phyloP scores from a whole-genome alignment of 805 yeast genomes.

The Limtongozyma cylindracea region DNA sequence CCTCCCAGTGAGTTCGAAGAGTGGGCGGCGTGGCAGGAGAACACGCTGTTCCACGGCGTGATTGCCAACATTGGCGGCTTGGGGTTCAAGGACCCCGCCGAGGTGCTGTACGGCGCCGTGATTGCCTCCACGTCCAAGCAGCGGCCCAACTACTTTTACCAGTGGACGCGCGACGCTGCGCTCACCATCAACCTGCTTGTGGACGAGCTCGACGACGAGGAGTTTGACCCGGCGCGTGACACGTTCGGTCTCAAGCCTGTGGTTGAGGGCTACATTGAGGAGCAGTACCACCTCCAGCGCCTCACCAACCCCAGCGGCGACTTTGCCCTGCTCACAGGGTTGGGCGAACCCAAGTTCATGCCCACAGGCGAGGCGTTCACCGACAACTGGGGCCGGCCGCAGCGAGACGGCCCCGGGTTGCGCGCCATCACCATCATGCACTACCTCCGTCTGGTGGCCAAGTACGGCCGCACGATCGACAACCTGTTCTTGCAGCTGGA shows the following conservation, averaged over 20 bases:
- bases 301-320: conserved; percentile 44
- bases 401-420: conserved; percentile 83
- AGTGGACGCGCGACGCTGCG: conserved; percentile 84
- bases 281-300: conserved; percentile 35
- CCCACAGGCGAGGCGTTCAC: conserved; percentile 38
- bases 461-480: conserved; percentile 4
- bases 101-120: conserved; percentile 42
- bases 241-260: conserved; percentile 1
- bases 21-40: too few species aligned
- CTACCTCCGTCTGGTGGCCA: conserved; percentile 19
- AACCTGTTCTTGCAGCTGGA: conserved; percentile 7
- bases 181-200: conserved; percentile 46
- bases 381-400: conserved; percentile 83
- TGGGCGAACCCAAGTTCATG: conserved; percentile 82
- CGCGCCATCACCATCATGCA: conserved; percentile 39
- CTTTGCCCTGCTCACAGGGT: conserved; percentile 19
- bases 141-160: conserved; percentile 64
- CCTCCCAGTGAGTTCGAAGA: too few species aligned
- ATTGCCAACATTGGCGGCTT: too few species aligned
- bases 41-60: too few species aligned
- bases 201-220: conserved; percentile 20
- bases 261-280: conserved; percentile 37
- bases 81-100: too few species aligned
- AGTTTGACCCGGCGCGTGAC: conserved; percentile 1
- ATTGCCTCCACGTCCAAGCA: conserved; percentile 62